Evolutionary conservation across 1,139 yeast genomes (phyloP).

Genomic region (Casaregolazyma lundiana): DNA sequence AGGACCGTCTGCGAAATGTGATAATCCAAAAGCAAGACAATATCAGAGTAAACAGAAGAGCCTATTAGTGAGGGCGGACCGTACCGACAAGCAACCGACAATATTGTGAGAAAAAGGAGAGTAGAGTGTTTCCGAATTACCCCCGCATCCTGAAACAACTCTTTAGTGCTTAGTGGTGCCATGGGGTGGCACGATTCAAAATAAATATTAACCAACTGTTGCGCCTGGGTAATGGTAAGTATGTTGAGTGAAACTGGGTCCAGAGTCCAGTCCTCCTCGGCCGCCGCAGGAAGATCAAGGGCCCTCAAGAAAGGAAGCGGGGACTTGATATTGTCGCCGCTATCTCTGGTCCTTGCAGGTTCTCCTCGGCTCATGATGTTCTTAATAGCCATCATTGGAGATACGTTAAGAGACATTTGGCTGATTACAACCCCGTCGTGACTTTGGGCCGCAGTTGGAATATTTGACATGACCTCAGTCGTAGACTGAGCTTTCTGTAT

Average conservation of each 20-base stretch:
- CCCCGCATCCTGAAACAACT: not conserved
- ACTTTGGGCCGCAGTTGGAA: no score
- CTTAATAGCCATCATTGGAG: constrained; percentile 2
- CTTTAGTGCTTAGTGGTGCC: constrained; percentile 4
- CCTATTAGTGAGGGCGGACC: no score
- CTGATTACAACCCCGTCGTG: not conserved
- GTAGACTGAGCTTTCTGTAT: no score
- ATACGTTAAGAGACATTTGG: not conserved
- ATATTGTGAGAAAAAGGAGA: not conserved
- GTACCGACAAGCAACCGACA: constrained; percentile 2
- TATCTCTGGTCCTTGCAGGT: not conserved
- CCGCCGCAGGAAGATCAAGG: no score
- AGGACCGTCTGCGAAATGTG: not conserved
- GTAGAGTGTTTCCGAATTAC: not conserved
- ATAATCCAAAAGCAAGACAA: not conserved
- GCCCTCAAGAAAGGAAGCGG: not conserved
- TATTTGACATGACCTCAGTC: no score
- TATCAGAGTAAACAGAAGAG: not conserved
- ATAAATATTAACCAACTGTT: not conserved
- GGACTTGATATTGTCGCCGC: not conserved
- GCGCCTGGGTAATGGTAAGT: not conserved
- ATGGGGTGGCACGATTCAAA: constrained; percentile 6
- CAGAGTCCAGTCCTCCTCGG: constrained; percentile 1
- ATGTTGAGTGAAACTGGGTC: constrained; percentile 1
- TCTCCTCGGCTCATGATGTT: constrained; percentile 3